Evolutionary conservation across 2,329 filamentous ascomycete genomes (phyloP).

Genomic region (Macrophomina phaseolina): DNA sequence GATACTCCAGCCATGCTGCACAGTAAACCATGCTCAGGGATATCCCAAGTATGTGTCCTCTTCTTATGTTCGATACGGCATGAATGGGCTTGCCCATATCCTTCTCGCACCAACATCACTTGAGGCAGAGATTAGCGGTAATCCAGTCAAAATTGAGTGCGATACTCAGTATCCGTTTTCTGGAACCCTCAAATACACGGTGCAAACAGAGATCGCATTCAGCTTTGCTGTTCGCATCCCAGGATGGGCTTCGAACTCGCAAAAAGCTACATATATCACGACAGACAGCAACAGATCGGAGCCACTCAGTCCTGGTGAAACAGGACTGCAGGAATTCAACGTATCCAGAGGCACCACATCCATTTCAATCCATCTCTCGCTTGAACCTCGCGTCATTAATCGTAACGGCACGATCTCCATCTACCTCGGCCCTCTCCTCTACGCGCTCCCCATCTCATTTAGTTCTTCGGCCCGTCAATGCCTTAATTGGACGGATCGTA

Average conservation of each 20-base stretch:
- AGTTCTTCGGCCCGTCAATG: neutral
- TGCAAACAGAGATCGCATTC: neutral
- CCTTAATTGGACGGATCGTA: neutral
- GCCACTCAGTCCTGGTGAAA: neutral
- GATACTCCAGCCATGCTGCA: neutral
- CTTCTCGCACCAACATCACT: neutral
- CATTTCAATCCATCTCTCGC: neutral
- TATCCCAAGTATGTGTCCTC: neutral
- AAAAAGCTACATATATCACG: neutral
- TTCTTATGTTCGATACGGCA: neutral
- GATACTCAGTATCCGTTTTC: neutral
- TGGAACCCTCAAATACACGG: neutral
- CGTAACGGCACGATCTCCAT: neutral
- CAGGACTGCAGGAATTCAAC: neutral
- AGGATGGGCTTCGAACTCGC: neutral
- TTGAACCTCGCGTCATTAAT: neutral
- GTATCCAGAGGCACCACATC: neutral
- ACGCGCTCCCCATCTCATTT: neutral
- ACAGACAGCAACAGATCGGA: neutral
- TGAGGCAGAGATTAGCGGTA: neutral
- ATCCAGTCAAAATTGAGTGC: neutral
- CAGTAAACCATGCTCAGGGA: neutral
- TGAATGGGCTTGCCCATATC: neutral
- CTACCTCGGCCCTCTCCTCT: neutral
- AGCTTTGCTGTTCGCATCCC: neutral